Evolutionary conservation across 2,329 filamentous ascomycete species (phyloP), one percentile per base, ranked within the genome.

Genomic region (Emericellopsis atlantica): DNA sequence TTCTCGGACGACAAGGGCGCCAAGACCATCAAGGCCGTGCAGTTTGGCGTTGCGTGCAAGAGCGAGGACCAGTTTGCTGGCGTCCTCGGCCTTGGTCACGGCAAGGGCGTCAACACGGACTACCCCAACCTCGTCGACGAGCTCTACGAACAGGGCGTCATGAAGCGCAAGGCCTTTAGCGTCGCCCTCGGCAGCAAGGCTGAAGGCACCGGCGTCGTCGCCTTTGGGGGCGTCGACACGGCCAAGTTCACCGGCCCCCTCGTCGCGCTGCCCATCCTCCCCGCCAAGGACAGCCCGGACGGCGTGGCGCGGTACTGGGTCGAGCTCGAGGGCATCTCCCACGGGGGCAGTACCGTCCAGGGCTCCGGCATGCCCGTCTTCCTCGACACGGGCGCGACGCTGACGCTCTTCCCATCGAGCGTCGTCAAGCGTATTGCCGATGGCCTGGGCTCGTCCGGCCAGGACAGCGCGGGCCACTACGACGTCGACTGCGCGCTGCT

Each of bases 61-160:
- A 49, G 54, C 11, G 45, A 55, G 12, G 63, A 72, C 44, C 64
- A 71, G 45, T 71, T 69, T 43, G 61, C 69, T 0, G 71, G 71
- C 32, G 85, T 92, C 37, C 59, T 93, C 16, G 86, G 86, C 18
- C 80, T 92, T 42, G 85, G 85, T 21, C 85, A 85, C 54, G 66
- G 75, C 4, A 18, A 59, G 11, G 67, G 65, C 31, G 47, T 63
- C 40, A 70, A 65, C 22, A 67, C 64, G 3, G 50, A 46, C 8
- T 74, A 75, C 50, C 61, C 55, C 45, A 74, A 71, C 52, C 66
- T 75, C 42, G 49, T 75, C 46, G 71, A 74, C 53, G 59, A 71
- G 51, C 58, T 75, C 33, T 54, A 51, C 12, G 49, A 60, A 2
- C 70, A 73, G 45, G 72, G 70, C 18, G 50, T 73, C 31, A 83